Base-by-base conservation (phyloP, 1,284 basidiomycete genomes). In the Volvariella surrecta region DNA sequence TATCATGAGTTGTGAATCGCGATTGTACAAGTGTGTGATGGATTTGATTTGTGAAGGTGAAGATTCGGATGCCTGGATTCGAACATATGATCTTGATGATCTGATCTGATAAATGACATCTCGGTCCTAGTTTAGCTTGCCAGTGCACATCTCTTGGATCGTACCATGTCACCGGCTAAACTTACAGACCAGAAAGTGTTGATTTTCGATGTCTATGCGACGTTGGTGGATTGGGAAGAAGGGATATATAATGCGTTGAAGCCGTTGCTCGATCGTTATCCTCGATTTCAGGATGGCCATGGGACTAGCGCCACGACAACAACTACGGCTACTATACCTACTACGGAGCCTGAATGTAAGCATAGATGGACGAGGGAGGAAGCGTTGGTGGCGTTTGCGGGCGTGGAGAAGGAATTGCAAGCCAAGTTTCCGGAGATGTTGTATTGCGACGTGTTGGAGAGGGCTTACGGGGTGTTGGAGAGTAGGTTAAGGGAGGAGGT, bases 171-270 rank as follows among this genome's bases (percentile, higher is more conserved):
- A 4, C 6, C 24, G 24, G 24, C 6, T 28, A 48, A 55, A 45
- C 57, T 77, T 13, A 64, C 63, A 8, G 64, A 71, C 51, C 67
- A 68, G 59, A 71, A 73, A 53, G 66, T 63, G 19, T 62, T 82
- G 21, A 63, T 79, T 41, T 78, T 79, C 52, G 83, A 87, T 51
- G 79, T 82, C 47, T 86, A 85, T 51, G 81, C 78, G 10, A 87
- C 83, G 1, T 70, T 86, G 35, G 60, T 76, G 28, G 79, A 88
- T 56, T 87, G 83, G 82, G 82, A 87, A 58, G 69, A 70, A 3
- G 78, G 79, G 13, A 71, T 87, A 37, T 73, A 71, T 57, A 54
- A 64, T 9, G 70, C 63, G 0, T 64, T 87, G 17, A 53, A 65
- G 34, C 74, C 78, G 1, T 56, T 83, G 31, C 67, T 83, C 32